Base-by-base conservation (phyloP, 768 basidiomycete genomes). In the Lactarius pseudohatsudake region DNA sequence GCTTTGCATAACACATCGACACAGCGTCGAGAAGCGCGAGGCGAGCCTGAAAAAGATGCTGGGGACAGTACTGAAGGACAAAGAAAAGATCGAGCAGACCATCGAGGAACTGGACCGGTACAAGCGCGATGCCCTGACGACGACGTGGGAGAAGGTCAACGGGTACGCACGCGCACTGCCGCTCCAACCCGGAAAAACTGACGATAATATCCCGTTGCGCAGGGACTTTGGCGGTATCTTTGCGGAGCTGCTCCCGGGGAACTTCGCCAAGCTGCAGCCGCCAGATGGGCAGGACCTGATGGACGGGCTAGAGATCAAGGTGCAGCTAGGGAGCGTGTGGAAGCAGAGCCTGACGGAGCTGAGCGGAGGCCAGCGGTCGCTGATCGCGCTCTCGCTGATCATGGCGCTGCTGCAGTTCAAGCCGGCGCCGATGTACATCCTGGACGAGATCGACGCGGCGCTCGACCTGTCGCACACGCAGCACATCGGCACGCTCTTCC, bases 391-490 rank as follows among this genome's bases (percentile, higher is more conserved):
- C 0, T 98, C 96, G 15, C 83, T 99, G 45, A 98, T 98, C 80
- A 96, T 99, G 95, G 91, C 97, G 0, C 85, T 99, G 20, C 86
- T 98, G n/a, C 95, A 98, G 75, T 98, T 98, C 84, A 98, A 98
- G 74, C 96, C 96, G 9, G 96, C 96, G 18, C 96, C 95, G 2
- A 95, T 98, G 94, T 98, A 98, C 77, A 99, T 99, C 74, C 85
- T 99, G 10, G 97, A 99, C 78, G 97, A 99, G 78, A 96, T 99
- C 69, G 97, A 98, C 76, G 96, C 97, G 0, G 96, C 96, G 9
- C 84, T 98, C 32, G 97, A 99, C 77, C 80, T 98, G 15, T 96
- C 94, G 34, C 94, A 96, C 72, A 96, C 94, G 1, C 95, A 98
- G 73, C 94, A 99, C 76, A 98, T 99, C 66, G 97, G 96, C 36